Conservation (phyloP, 2,329 filamentous ascomycete genomes). For the Neopestalotiopsis sp. region DNA sequence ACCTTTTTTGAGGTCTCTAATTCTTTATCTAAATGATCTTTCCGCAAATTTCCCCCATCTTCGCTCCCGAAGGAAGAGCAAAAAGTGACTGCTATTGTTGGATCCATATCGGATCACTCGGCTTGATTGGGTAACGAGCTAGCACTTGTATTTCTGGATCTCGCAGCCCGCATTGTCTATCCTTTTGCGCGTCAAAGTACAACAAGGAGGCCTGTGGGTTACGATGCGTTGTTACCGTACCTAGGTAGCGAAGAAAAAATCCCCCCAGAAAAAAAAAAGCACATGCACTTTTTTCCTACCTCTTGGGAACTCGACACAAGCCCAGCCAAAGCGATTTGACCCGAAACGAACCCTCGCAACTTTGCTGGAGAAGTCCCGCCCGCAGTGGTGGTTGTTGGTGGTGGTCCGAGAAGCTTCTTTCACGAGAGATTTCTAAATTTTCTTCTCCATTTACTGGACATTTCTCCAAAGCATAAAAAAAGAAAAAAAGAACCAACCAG, state of each 20-base stretch:
- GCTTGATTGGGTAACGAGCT: constrained; percentile 1
- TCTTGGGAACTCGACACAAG: not conserved
- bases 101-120: not conserved
- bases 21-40: not conserved
- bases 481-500: not conserved
- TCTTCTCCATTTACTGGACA: not conserved
- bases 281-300: not conserved
- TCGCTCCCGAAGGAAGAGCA: not conserved
- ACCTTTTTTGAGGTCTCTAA: not conserved
- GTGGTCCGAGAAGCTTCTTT: not conserved
- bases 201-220: not conserved
- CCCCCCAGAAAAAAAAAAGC: not conserved
- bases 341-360: not conserved
- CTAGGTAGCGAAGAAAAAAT: not conserved
- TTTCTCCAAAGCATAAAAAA: not conserved
- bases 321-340: not conserved
- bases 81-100: not conserved
- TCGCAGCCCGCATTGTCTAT: not conserved
- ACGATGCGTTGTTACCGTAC: not conserved
- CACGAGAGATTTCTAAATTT: not conserved
- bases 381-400: not conserved
- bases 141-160: not conserved
- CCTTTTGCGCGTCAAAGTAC: not conserved
- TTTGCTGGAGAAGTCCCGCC: not conserved
- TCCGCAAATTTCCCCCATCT: not conserved